Percentiles rank a stretch among this genome's conserved stretches.
Conservation (phyloP, 305 asterid species). For the Fraxinus latifolia region DNA sequence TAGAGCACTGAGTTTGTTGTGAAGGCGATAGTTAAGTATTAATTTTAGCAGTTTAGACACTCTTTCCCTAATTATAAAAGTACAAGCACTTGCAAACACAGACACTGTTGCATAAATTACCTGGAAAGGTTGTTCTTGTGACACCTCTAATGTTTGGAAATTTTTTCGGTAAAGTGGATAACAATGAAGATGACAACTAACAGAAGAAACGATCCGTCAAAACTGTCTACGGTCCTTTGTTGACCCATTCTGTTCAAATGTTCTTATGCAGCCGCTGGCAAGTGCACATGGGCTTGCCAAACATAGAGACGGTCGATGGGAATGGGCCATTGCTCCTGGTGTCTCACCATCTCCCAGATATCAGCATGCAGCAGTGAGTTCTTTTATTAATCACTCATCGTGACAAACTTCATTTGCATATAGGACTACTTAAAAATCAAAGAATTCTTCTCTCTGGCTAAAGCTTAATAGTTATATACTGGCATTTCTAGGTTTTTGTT, state of each 20-base stretch:
- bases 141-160: slow-evolving; percentile 11
- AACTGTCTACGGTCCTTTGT: slow-evolving; percentile 6
- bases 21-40: background rate
- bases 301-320: slow-evolving; percentile 99
- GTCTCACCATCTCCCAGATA: slow-evolving; percentile 96
- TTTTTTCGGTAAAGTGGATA: slow-evolving; percentile 7
- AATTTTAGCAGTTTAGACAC: background rate
- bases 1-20: background rate
- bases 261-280: slow-evolving; percentile 70
- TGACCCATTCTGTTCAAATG: slow-evolving; percentile 19
- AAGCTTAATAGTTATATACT: slow-evolving; percentile 16
- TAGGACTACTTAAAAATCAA: background rate
- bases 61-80: background rate
- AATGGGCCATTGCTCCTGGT: slow-evolving; percentile 99
- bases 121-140: background rate
- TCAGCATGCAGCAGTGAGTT: slow-evolving; percentile 96
- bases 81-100: background rate
- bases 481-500: slow-evolving; percentile 75
- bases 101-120: background rate
- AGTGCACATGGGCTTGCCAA: slow-evolving; percentile 99
- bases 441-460: slow-evolving; percentile 11
- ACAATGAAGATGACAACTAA: background rate
- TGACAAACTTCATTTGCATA: background rate
- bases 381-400: background rate
- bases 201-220: background rate